Evolutionary conservation across 176 grass and related monocot genomes (phyloP).

Genomic region (Oryza longistaminata): DNA sequence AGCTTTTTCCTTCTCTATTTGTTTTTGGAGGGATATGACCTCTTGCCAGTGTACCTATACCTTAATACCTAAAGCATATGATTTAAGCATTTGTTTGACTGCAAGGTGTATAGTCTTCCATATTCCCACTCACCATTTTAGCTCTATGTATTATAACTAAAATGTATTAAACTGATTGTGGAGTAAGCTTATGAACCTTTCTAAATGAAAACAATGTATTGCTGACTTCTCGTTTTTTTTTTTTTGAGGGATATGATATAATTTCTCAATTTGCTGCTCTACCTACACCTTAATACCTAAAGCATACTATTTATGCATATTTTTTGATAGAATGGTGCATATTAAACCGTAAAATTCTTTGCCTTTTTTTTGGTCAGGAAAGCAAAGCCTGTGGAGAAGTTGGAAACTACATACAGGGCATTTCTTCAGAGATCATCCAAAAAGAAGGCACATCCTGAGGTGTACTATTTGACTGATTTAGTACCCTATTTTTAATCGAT

Average conservation of each 20-base stretch:
- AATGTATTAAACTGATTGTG: neutral
- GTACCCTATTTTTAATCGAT: neutral
- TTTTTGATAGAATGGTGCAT: neutral
- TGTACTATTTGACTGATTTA: conserved; percentile 9
- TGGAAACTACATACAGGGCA: conserved; percentile 64
- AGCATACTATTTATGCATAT: neutral
- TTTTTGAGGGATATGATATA: neutral
- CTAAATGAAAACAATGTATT: neutral
- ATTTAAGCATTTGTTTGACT: too few relatives aligned
- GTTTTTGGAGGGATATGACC: too few relatives aligned
- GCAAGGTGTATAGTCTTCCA: neutral
- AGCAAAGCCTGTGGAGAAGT: conserved; percentile 69
- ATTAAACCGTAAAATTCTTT: neutral
- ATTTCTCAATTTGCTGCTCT: neutral
- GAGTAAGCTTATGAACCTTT: neutral
- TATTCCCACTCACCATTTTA: neutral
- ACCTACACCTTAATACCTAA: neutral
- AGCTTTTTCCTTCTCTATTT: too few relatives aligned
- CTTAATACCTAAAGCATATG: too few relatives aligned
- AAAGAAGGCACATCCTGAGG: conserved; percentile 60
- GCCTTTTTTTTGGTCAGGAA: conserved; percentile 43
- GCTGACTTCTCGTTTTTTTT: neutral
- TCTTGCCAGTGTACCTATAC: too few relatives aligned
- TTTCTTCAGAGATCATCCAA: conserved; percentile 69
- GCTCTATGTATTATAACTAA: neutral